Conservation (phyloP, 2,329 filamentous ascomycete species). For the Xylaria sp. region DNA sequence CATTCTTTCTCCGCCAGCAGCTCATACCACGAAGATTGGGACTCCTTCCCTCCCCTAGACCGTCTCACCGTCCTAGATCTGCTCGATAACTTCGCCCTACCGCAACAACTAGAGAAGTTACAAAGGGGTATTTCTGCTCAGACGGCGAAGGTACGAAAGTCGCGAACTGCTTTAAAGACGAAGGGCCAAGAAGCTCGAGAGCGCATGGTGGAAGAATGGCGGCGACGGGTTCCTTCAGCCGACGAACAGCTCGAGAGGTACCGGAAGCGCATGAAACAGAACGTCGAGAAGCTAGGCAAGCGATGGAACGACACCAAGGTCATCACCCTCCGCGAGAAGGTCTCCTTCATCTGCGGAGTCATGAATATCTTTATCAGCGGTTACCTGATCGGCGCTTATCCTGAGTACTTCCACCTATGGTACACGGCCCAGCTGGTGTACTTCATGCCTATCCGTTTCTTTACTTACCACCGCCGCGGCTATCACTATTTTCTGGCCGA, state of each 20-base stretch:
- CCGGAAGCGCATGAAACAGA: slow-evolving; percentile 81
- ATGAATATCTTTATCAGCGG: slow-evolving; percentile 98
- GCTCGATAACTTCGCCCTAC: slow-evolving; percentile 89
- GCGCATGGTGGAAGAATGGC: slow-evolving; percentile 91
- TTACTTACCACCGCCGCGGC: slow-evolving; percentile 86
- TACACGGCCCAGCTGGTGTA: slow-evolving; percentile 87
- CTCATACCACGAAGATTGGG: slow-evolving; percentile 88
- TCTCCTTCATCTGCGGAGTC: slow-evolving; percentile 94
- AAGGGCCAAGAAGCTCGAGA: slow-evolving; percentile 81
- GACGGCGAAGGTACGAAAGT: slow-evolving; percentile 82
- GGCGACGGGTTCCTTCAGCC: slow-evolving; percentile 80
- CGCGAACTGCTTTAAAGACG: slow-evolving; percentile 79
- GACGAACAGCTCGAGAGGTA: slow-evolving; percentile 95
- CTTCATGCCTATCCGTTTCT: slow-evolving; percentile 96
- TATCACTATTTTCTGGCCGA: slow-evolving; percentile 98
- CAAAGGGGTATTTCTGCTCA: slow-evolving; percentile 83
- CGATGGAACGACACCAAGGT: slow-evolving; percentile 89
- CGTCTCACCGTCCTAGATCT: slow-evolving; percentile 90
- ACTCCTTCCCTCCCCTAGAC: slow-evolving; percentile 84
- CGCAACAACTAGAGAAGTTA: slow-evolving; percentile 88
- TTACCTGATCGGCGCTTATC: slow-evolving; percentile 85
- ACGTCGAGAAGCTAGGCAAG: slow-evolving; percentile 83
- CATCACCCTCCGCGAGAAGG: slow-evolving; percentile 89
- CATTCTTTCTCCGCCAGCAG: slow-evolving; percentile 83
- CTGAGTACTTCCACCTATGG: slow-evolving; percentile 90